Base-by-base conservation (phyloP, 2,329 filamentous ascomycete genomes). In the Claviceps digitariae region DNA sequence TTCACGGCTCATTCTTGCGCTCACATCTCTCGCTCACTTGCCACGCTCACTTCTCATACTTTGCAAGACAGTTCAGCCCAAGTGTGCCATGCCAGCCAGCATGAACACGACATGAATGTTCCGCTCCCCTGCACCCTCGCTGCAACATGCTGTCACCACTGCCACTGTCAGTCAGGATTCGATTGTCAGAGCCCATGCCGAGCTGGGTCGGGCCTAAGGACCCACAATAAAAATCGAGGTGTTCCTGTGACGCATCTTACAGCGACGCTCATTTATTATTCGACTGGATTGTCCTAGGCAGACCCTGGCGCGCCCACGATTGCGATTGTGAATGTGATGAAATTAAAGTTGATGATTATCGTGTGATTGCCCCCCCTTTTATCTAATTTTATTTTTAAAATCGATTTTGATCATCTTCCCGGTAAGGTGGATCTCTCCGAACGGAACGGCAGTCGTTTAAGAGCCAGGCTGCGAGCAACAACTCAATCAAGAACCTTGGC, bases 241-340 rank as follows among this genome's bases (percentile, higher is more conserved):
- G 50, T 48, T 48, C 47, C 47, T 50, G 52, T 53, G 52, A 49
- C 46, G 38, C 34, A 27, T 49, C 13, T 38, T 17, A 29, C 27
- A 20, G 17, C 23, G 21, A 46, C 15, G 44, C 44, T 45, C 23
- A 10, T 45, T 43, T 12, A n/a, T n/a, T n/a, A n/a, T n/a, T 23
- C 23, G 43, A 25, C 15, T 45, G 43, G 43, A 45, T 45, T 25
- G 43, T 17, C 43, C 21, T 45, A 21, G 21, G 7, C 21, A 25
- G 13, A 44, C 45, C 45, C 27, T 21, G 27, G 27, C 8, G 21
- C 10, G 27, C 27, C 25, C 45, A 20, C 44, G 44, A 47, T 47
- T 43, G 40, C 40, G 1, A 43, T 7, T 10, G 40, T 17, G 40
- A 43, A 43, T 10, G 9, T 43, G 40, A 38, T n/a, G 40, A 43